These are phyloP conservation scores for Phytophthora pini DNA, from an alignment of 352 stramenopile species.

Conservation along the genomic window DNA sequence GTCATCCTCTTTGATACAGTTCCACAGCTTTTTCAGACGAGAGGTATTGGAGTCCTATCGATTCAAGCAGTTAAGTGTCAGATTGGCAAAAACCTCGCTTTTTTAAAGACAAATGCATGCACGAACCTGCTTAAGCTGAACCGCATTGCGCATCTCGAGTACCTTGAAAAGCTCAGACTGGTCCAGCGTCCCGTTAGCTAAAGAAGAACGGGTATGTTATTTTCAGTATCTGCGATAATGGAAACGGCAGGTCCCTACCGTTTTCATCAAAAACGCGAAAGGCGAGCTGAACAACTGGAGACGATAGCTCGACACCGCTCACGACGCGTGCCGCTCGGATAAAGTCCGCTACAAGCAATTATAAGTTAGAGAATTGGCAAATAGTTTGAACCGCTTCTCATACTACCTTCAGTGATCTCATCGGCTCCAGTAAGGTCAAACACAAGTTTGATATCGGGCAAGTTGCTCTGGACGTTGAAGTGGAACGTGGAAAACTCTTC, in stretches of 20 bases:
- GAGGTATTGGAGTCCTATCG: constrained; percentile 12
- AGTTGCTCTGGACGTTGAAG: constrained; percentile 73
- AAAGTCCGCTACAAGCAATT: constrained; percentile 54
- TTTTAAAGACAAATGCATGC: not conserved
- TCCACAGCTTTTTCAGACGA: constrained; percentile 31
- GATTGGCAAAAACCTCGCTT: not conserved
- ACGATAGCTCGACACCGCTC: constrained; percentile 68
- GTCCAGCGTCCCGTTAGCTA: constrained; percentile 74
- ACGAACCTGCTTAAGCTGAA: constrained; percentile 58
- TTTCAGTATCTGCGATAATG: not conserved
- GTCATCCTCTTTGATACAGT: constrained; percentile 26
- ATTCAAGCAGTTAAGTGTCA: not conserved
- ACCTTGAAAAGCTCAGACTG: constrained; percentile 72
- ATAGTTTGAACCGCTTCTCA: too few species aligned
- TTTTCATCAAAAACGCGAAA: constrained; percentile 82
- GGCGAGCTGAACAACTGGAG: constrained; percentile 71
- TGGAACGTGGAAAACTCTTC: constrained; percentile 80
- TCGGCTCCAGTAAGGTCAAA: constrained; percentile 70
- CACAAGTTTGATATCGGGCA: constrained; percentile 75
- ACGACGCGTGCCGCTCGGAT: constrained; percentile 71
- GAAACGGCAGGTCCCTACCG: constrained; percentile 30
- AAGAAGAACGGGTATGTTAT: not conserved
- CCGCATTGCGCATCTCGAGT: constrained; percentile 64
- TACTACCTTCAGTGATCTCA: constrained; percentile 74
- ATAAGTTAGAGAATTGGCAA: not conserved